Evolutionary conservation across 441 rosid species (phyloP).

Genomic region (Sinapis alba): DNA sequence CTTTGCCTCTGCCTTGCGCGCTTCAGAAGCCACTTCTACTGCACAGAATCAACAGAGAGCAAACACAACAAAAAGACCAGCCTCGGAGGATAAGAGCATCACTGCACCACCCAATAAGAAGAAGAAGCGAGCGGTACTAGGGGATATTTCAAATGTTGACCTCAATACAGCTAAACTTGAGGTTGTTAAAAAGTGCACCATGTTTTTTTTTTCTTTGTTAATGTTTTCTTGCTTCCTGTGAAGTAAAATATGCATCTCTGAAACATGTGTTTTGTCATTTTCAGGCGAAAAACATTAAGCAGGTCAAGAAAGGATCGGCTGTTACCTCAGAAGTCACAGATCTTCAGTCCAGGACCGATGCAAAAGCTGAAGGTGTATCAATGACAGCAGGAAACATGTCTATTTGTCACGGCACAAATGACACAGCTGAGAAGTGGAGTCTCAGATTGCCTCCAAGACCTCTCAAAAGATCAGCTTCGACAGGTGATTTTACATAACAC

Average conservation of each 20-base stretch:
- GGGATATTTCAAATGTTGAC: conserved; percentile 73
- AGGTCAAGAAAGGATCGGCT: conserved; percentile 19
- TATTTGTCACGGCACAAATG: too few species aligned
- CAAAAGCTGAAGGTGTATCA: conserved; percentile 23
- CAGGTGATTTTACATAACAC: not conserved
- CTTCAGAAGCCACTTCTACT: conserved; percentile 37
- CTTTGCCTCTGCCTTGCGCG: conserved; percentile 58
- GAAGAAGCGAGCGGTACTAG: conserved; percentile 60
- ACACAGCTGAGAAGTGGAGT: conserved; percentile 14
- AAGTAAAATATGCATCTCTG: conserved; percentile 19
- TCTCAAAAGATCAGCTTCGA: conserved; percentile 15
- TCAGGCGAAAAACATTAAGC: conserved; percentile 34
- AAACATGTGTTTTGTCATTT: not conserved
- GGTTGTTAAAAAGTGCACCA: conserved; percentile 52
- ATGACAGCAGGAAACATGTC: conserved; percentile 10
- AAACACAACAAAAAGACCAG: conserved; percentile 57
- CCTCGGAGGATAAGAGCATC: conserved; percentile 51
- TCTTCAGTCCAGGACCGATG: conserved; percentile 24
- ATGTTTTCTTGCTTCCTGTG: too few species aligned
- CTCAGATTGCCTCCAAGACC: conserved; percentile 32
- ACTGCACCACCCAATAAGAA: conserved; percentile 49
- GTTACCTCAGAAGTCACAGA: conserved; percentile 32
- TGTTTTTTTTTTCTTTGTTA: conserved; percentile 30
- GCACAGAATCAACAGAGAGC: conserved; percentile 48
- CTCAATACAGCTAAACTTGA: conserved; percentile 51